Evolutionary conservation across 805 yeast genomes (phyloP).

Genomic region (Ogataea trehalophila): DNA sequence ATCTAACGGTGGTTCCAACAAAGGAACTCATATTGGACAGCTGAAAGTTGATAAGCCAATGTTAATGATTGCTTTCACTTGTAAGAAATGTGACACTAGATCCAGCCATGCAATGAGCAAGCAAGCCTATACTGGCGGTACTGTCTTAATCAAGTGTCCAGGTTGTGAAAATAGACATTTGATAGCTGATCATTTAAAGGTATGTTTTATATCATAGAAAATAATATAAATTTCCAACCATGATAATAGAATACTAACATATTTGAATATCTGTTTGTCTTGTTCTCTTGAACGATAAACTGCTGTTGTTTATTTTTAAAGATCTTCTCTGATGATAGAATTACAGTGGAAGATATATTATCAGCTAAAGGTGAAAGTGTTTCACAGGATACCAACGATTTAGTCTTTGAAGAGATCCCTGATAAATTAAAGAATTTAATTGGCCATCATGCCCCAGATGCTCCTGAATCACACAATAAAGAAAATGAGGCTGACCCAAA

Average conservation of each 20-base stretch:
- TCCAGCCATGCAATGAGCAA: slow-evolving; percentile 89
- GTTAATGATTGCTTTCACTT: slow-evolving; percentile 85
- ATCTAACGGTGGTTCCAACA: not conserved
- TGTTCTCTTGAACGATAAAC: too few species aligned
- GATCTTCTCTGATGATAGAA: slow-evolving; percentile 73
- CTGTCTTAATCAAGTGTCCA: slow-evolving; percentile 88
- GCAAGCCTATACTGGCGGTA: slow-evolving; percentile 83
- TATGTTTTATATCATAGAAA: slow-evolving; percentile 17
- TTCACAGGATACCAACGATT: slow-evolving; percentile 58
- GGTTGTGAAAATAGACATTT: slow-evolving; percentile 83
- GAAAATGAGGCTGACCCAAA: slow-evolving; percentile 3
- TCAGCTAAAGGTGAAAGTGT: slow-evolving; percentile 72
- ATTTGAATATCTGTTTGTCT: too few species aligned
- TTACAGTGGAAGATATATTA: slow-evolving; percentile 77
- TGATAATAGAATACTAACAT: not conserved
- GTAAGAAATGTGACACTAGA: slow-evolving; percentile 78
- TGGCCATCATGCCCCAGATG: slow-evolving; percentile 67
- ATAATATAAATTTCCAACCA: not conserved
- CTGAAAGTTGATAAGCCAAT: slow-evolving; percentile 69
- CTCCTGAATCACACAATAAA: slow-evolving; percentile 41
- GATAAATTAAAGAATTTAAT: slow-evolving; percentile 44
- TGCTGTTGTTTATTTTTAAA: slow-evolving; percentile 15
- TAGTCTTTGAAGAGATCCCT: slow-evolving; percentile 66
- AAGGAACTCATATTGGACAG: slow-evolving; percentile 6
- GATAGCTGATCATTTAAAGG: slow-evolving; percentile 80